Percentiles rank a stretch among this genome's conserved stretches.
Evolutionary conservation across 805 yeast species (phyloP).

Genomic region (Wickerhamomyces sydowiorum): DNA sequence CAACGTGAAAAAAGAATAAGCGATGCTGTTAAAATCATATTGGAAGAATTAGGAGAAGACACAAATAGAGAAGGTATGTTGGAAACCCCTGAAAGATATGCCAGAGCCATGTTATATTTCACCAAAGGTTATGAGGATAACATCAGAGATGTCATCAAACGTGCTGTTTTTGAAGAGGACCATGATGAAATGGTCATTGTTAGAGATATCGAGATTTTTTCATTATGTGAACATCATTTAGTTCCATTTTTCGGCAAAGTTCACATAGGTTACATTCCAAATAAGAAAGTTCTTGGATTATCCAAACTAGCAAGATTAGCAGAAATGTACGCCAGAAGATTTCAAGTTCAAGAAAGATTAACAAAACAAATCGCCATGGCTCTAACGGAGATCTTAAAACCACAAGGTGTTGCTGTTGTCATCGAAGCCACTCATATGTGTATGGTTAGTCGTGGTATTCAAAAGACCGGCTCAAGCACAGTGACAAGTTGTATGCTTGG

Average conservation of each 20-base stretch:
- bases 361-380: slow-evolving; percentile 99
- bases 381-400: slow-evolving; percentile 80
- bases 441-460: slow-evolving; percentile 97
- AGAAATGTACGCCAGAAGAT: slow-evolving; percentile 91
- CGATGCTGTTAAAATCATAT: slow-evolving; percentile 60
- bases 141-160: slow-evolving; percentile 83
- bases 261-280: slow-evolving; percentile 97
- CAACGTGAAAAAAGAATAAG: slow-evolving; percentile 76
- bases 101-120: slow-evolving; percentile 91
- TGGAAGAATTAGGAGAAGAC: slow-evolving; percentile 89
- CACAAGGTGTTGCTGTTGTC: slow-evolving; percentile 97
- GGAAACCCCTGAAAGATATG: slow-evolving; percentile 95
- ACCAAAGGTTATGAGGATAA: slow-evolving; percentile 97
- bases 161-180: slow-evolving; percentile 96
- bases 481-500: slow-evolving; percentile 97
- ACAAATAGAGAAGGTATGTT: slow-evolving; percentile 79
- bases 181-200: slow-evolving; percentile 99
- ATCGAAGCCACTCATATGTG: slow-evolving; percentile 99
- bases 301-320: slow-evolving; percentile 93
- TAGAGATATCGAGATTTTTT: slow-evolving; percentile 85
- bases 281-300: slow-evolving; percentile 85
- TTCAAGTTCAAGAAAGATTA: slow-evolving; percentile 96
- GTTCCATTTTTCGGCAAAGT: slow-evolving; percentile 98
- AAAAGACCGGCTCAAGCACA: slow-evolving; percentile 90
- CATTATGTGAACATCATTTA: slow-evolving; percentile 94